Base-by-base conservation (phyloP, 805 yeast species). In the Millerago galiae region DNA sequence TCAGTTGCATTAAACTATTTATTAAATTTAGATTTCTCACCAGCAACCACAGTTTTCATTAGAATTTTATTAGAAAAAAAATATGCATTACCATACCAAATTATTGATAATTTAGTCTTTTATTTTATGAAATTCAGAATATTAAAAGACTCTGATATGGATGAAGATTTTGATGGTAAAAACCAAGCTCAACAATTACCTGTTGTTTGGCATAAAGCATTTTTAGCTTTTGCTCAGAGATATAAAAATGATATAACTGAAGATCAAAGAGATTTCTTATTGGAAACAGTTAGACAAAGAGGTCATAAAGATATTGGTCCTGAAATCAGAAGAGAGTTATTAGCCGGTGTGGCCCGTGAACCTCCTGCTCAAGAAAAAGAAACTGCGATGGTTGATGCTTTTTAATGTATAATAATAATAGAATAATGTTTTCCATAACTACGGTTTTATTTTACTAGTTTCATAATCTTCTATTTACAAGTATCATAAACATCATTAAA, bases 191-290 rank as follows among this genome's bases (percentile, higher is more conserved):
- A 21, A 21, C 75, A 75, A 38, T 72, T 93, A 59, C 98, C 99
- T 8, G 85, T 93, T 14, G 91, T 91, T 30, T 93, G 99, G 98
- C 98, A 95, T 62, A 95, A 91, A 62, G 91, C 97, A 2, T 84
- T 93, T 59, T 71, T 93, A 44, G 83, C 93, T 2, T 93, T 93
- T 68, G 95, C 97, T 29, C 97, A 90, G 67, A 75, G 96, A 50
- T 93, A 93, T 62, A 93, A 91, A 63, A 91, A 93, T 59, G 99
- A 93, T 70, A 87, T 93, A 45, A 93, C 99, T n/a, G 96, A 88
- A 55, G 99, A 93, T 61, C 99, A 93, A 71, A 77, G 96, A 61
- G 99, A 93, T 55, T 88, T 91, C 64, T 68, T 93, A 47, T 67
- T 93, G 60, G 97, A 91, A 55, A 90, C 95, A 5, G 77, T 89